Evolutionary conservation across 2,329 filamentous ascomycete genomes (phyloP).

Genomic region (Diplodia seriata): DNA sequence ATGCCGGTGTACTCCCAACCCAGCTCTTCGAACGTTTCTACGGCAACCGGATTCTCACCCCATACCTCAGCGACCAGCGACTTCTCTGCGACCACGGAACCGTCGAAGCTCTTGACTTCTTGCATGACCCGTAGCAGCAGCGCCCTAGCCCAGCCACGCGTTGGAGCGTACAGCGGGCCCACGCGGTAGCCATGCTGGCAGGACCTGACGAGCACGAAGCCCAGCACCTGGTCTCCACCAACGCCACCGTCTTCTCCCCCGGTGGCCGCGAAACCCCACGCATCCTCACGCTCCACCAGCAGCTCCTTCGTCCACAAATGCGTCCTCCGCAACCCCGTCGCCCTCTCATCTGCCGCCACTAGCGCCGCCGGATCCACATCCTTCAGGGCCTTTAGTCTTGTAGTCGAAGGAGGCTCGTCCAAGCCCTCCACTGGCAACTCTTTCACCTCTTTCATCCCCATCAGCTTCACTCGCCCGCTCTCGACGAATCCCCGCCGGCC

Average conservation of each 20-base stretch:
- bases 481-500: conserved; percentile 44
- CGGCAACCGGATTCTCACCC: conserved; percentile 41
- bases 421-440: not conserved
- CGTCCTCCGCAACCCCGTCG: conserved; percentile 44
- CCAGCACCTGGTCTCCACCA: not conserved
- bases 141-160: conserved; percentile 37
- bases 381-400: conserved; percentile 32
- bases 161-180: conserved; percentile 47
- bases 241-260: conserved; percentile 32
- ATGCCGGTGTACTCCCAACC: conserved; percentile 43
- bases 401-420: conserved; percentile 30
- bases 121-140: conserved; percentile 42
- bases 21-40: conserved; percentile 43
- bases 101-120: conserved; percentile 30
- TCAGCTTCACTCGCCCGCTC: conserved; percentile 40
- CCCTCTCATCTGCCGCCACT: conserved; percentile 40
- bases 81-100: conserved; percentile 1
- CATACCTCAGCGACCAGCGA: conserved; percentile 46
- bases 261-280: conserved; percentile 41
- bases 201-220: conserved; percentile 40
- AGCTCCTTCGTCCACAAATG: conserved; percentile 43
- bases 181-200: conserved; percentile 45
- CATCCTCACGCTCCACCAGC: conserved; percentile 41
- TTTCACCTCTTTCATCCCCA: conserved; percentile 35
- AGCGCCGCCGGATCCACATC: conserved; percentile 38